Conservation (phyloP, 2,329 filamentous ascomycete genomes). For the Alternaria conjuncta region DNA sequence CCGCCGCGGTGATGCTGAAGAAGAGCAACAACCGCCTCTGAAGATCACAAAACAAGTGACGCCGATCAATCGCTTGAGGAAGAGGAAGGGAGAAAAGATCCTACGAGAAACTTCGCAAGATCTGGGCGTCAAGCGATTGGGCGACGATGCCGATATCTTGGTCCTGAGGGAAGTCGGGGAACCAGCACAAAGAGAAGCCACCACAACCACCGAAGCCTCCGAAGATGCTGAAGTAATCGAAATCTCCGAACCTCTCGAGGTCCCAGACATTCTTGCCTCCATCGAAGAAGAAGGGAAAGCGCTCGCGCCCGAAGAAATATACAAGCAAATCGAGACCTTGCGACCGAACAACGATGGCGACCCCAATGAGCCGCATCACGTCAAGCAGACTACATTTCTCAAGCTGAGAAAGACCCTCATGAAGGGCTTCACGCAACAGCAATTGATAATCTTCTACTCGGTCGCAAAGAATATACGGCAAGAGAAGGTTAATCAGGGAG, state of each 20-base stretch:
- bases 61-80: conserved; percentile 29
- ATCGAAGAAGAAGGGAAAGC: conserved; percentile 32
- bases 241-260: conserved; percentile 9
- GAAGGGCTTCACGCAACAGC: conserved; percentile 36
- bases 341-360: conserved; percentile 29
- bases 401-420: conserved; percentile 32
- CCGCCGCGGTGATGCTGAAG: conserved; percentile 28
- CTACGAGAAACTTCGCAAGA: conserved; percentile 37
- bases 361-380: conserved; percentile 34
- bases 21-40: not conserved
- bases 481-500: conserved; percentile 20
- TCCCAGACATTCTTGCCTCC: conserved; percentile 35
- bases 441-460: conserved; percentile 43
- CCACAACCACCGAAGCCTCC: not conserved
- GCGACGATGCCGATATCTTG: conserved; percentile 45
- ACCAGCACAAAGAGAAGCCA: not conserved
- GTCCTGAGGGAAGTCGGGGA: conserved; percentile 39
- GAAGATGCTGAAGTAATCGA: conserved; percentile 10
- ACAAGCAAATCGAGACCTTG: conserved; percentile 39
- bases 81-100: conserved; percentile 27
- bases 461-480: conserved; percentile 29
- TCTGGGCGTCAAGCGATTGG: conserved; percentile 42
- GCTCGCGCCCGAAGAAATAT: conserved; percentile 37
- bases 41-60: conserved; percentile 16
- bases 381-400: conserved; percentile 34